These are phyloP conservation scores for Globisporangium megalacanthum DNA, from an alignment of 352 stramenopile species.

Conservation along the genomic window DNA sequence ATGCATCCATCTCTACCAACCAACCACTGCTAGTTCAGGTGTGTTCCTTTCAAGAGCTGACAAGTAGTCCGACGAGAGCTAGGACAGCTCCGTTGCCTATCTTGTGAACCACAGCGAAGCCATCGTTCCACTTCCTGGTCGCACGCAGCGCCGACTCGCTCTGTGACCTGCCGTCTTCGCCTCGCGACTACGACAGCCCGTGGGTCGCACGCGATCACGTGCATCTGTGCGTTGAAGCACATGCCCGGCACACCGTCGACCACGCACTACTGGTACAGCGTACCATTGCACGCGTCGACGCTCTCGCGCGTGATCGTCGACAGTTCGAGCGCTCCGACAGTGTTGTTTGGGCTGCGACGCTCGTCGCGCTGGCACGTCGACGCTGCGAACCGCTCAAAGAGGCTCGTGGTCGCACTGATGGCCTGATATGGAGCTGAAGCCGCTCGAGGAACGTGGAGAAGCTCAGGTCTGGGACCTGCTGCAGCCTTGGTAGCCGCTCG, in stretches of 20 bases:
- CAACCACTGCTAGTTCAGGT: too few species aligned
- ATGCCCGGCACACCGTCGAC: conserved; percentile 16
- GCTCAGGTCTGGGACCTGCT: conserved; percentile 14
- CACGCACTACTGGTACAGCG: conserved; percentile 29
- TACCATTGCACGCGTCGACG: conserved; percentile 32
- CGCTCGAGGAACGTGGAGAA: conserved; percentile 3
- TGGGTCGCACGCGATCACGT: conserved; percentile 20
- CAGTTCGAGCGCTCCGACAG: conserved; percentile 8
- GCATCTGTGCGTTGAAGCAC: conserved; percentile 31
- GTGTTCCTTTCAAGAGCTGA: too few species aligned
- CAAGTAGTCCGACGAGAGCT: too few species aligned
- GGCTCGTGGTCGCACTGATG: conserved; percentile 12
- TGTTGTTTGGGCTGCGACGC: conserved; percentile 4
- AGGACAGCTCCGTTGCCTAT: too few species aligned
- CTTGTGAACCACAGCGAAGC: conserved; percentile 21
- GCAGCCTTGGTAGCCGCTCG: conserved; percentile 15
- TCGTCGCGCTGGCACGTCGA: conserved; percentile 14
- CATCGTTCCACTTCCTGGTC: conserved; percentile 23
- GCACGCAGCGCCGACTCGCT: conserved; percentile 17
- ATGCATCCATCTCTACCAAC: too few species aligned
- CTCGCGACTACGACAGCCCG: conserved; percentile 12
- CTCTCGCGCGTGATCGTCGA: conserved; percentile 7
- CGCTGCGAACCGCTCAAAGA: conserved; percentile 17
- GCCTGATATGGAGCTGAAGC: conserved; percentile 10
- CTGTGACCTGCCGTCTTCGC: conserved; percentile 2